These are phyloP conservation scores for Quambalaria eucalypti DNA, from an alignment of 1,284 basidiomycete genomes.

Conservation along the genomic window DNA sequence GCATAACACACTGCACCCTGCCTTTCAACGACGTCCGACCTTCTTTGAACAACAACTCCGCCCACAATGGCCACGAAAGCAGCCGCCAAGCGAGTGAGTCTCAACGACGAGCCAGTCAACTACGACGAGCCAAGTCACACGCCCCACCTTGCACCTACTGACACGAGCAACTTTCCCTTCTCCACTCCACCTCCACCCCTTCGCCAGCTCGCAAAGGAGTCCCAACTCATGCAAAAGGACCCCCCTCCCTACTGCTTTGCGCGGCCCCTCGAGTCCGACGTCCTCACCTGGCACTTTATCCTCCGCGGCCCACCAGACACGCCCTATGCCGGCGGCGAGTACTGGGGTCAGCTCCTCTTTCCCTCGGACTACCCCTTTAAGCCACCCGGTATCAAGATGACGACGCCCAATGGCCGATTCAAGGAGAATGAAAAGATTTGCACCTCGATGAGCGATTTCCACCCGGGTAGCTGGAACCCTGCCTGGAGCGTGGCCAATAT, in stretches of 20 bases:
- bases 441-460: conserved; percentile 55
- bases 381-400: conserved; percentile 87
- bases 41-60: neutral
- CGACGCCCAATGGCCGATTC: conserved; percentile 86
- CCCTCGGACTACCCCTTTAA: conserved; percentile 63
- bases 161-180: conserved; percentile 1
- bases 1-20: too few species aligned
- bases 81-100: conserved; percentile 16
- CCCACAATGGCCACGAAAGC: conserved; percentile 16
- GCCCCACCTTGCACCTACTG: too few species aligned
- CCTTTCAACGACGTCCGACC: too few species aligned
- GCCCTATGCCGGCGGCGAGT: conserved; percentile 84
- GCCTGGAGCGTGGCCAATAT: conserved; percentile 88
- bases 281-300: conserved; percentile 53
- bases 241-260: conserved; percentile 92
- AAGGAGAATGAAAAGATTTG: conserved; percentile 81
- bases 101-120: neutral
- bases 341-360: conserved; percentile 56
- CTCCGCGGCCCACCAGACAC: conserved; percentile 82
- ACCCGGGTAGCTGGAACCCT: conserved; percentile 78
- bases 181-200: conserved; percentile 2
- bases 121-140: too few species aligned
- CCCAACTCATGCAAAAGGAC: conserved; percentile 80
- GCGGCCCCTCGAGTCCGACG: conserved; percentile 88
- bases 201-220: conserved; percentile 72